Conservation (phyloP, 2,329 filamentous ascomycete species). For the Epichloe festucae region DNA sequence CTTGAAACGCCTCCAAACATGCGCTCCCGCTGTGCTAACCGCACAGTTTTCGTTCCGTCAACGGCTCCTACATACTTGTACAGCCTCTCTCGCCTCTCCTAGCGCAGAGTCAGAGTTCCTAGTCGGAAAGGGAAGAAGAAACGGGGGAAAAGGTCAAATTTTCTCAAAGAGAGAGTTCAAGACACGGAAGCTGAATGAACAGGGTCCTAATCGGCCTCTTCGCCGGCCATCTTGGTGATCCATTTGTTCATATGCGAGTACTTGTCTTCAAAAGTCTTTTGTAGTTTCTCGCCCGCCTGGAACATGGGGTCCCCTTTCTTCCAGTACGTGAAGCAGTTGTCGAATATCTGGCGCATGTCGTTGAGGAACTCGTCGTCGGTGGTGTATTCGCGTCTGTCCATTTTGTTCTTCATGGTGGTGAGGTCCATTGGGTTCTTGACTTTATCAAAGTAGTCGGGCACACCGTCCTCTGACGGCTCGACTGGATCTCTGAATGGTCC, state of each 20-base stretch:
- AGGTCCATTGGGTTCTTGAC: slow-evolving; percentile 51
- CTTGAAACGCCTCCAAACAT: no score
- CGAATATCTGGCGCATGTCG: slow-evolving; percentile 49
- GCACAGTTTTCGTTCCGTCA: no score
- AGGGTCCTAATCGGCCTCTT: slow-evolving; percentile 16
- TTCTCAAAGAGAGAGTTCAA: no score
- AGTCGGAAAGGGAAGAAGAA: neutral
- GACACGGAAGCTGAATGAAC: neutral
- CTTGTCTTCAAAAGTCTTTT: slow-evolving; percentile 47
- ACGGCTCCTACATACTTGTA: no score
- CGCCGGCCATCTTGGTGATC: slow-evolving; percentile 38
- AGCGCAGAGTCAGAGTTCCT: no score
- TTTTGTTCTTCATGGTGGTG: slow-evolving; percentile 45
- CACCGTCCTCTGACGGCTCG: slow-evolving; percentile 40
- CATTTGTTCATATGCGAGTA: slow-evolving; percentile 46
- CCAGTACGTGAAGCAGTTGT: slow-evolving; percentile 54
- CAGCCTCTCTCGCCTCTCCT: no score
- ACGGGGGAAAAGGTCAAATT: neutral
- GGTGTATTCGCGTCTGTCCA: slow-evolving; percentile 39
- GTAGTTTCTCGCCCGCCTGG: slow-evolving; percentile 40
- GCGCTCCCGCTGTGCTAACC: no score
- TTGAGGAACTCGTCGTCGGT: slow-evolving; percentile 39
- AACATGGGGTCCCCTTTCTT: slow-evolving; percentile 41
- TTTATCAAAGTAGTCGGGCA: slow-evolving; percentile 49
- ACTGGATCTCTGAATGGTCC: slow-evolving; percentile 49